These are phyloP conservation scores for Boletus fagicola DNA, from an alignment of 768 basidiomycete species.

Conservation along the genomic window DNA sequence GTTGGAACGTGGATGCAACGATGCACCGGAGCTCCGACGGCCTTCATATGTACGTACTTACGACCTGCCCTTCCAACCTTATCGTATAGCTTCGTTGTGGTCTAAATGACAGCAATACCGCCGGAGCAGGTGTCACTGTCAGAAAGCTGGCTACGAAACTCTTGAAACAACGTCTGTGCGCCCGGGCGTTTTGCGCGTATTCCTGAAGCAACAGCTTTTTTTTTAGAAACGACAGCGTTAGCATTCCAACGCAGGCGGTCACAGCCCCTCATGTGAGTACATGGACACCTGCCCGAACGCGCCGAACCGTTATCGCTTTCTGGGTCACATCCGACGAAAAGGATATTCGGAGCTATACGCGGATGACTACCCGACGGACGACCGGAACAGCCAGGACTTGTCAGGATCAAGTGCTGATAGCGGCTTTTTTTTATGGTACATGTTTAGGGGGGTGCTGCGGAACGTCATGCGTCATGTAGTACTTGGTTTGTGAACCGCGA, in stretches of 20 bases:
- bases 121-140: background rate
- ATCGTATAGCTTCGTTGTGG: background rate
- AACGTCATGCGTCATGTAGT: background rate
- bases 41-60: too few species aligned
- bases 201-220: background rate
- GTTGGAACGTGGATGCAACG: background rate
- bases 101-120: background rate
- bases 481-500: background rate
- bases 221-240: background rate
- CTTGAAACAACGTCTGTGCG: background rate
- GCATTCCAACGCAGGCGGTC: too few species aligned
- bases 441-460: background rate
- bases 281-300: background rate
- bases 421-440: background rate
- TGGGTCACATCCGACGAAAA: too few species aligned
- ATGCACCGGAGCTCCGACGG: background rate
- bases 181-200: background rate
- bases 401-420: background rate
- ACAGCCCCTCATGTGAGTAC: too few species aligned
- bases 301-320: too few species aligned
- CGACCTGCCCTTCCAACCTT: background rate
- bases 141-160: background rate
- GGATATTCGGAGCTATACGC: background rate
- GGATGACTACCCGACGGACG: background rate
- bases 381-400: background rate